phyloP scores from a whole-genome alignment of 805 yeast species.

The Kurtzmaniella cleridarum region DNA sequence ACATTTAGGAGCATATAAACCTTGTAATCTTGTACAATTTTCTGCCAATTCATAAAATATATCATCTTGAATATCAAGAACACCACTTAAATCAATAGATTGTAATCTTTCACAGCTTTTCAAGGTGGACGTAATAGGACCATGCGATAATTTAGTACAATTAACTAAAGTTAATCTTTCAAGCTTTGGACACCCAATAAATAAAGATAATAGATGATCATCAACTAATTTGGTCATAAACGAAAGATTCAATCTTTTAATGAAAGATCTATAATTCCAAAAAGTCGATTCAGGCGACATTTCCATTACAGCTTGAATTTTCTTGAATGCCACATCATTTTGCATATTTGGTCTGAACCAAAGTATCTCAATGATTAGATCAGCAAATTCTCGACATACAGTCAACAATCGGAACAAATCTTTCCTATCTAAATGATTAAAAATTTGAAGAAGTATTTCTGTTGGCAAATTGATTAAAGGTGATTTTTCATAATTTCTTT shows the following conservation, averaged over 20 bases:
- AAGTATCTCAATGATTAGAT: constrained; percentile 66
- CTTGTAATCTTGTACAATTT: constrained; percentile 76
- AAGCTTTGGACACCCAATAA: constrained; percentile 66
- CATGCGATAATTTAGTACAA: constrained; percentile 60
- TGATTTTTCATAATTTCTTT: constrained; percentile 21
- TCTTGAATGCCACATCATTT: constrained; percentile 42
- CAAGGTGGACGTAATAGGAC: constrained; percentile 58
- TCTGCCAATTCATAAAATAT: constrained; percentile 63
- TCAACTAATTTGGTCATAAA: constrained; percentile 63
- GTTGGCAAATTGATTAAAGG: constrained; percentile 48
- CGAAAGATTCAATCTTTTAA: constrained; percentile 76
- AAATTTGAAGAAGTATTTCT: constrained; percentile 58
- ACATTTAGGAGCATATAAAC: constrained; percentile 85
- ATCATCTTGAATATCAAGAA: constrained; percentile 57
- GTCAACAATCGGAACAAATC: constrained; percentile 60
- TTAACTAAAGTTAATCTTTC: constrained; percentile 84
- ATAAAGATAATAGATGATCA: constrained; percentile 55
- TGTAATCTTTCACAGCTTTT: constrained; percentile 65
- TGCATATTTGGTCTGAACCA: constrained; percentile 85
- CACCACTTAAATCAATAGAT: constrained; percentile 84
- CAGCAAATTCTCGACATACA: constrained; percentile 79
- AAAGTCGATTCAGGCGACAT: constrained; percentile 43
- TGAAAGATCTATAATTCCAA: constrained; percentile 63
- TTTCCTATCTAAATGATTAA: constrained; percentile 57
- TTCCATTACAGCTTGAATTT: constrained; percentile 51